A percentile compares a stretch with the other conserved stretches of the same genome.
Evolutionary conservation across 257 asterid genomes (phyloP).

Genomic region (Petunia axillaris): DNA sequence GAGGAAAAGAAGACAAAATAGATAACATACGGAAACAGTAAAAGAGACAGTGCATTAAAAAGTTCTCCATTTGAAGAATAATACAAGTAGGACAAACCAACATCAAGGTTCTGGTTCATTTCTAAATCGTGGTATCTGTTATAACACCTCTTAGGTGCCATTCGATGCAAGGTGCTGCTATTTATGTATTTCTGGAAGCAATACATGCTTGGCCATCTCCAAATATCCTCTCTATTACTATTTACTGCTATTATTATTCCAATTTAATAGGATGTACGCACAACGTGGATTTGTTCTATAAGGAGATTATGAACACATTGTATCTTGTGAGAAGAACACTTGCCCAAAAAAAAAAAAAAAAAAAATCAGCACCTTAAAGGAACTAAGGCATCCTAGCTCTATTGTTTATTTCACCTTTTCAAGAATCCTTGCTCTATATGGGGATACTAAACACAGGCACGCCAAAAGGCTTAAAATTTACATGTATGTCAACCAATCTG

Average conservation of each 20-base stretch:
- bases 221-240: not conserved
- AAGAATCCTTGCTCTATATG: not conserved
- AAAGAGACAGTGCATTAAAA: not conserved
- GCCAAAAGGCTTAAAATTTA: not conserved
- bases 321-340: not conserved
- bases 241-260: not conserved
- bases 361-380: slow-evolving; percentile 1
- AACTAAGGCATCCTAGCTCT: not conserved
- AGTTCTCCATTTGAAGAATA: not conserved
- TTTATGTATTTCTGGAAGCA: not conserved
- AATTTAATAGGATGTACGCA: not conserved
- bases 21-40: not conserved
- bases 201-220: not conserved
- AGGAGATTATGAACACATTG: not conserved
- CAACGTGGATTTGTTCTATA: not conserved
- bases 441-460: not conserved
- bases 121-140: not conserved
- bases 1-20: not conserved
- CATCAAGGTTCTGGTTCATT: not conserved
- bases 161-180: not conserved
- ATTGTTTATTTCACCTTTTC: not conserved
- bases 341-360: too few relatives aligned
- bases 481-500: not conserved
- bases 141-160: not conserved
- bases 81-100: not conserved